Conservation (phyloP, 2,329 filamentous ascomycete genomes). For the Arthrocladium fulminans region DNA sequence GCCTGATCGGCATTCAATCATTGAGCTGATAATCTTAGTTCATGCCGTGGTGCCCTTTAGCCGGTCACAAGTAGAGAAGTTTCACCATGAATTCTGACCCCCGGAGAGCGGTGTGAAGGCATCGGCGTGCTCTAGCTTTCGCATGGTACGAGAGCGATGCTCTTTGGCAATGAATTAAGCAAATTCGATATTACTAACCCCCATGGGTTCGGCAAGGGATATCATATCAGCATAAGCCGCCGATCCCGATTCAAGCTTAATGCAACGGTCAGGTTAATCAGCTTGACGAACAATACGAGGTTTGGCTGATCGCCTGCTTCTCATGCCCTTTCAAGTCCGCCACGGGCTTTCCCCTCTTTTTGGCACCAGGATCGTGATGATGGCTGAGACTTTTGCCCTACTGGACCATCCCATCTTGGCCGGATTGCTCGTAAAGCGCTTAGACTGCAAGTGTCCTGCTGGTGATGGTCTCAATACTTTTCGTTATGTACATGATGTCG, state of each 20-base stretch:
- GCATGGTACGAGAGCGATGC: no score
- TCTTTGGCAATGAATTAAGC: no score
- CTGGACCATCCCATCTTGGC: not conserved
- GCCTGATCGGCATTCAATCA: no score
- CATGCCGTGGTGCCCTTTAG: no score
- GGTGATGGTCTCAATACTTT: not conserved
- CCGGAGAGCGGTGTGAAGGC: no score
- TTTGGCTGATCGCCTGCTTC: not conserved
- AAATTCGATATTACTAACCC: no score
- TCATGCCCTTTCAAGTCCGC: not conserved
- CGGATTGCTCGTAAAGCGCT: slow-evolving; percentile 2
- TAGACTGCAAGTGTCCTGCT: not conserved
- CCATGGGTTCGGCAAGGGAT: no score
- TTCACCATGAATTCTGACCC: no score
- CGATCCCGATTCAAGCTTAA: not conserved
- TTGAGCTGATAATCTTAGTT: no score
- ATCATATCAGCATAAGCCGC: no score
- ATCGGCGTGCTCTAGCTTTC: no score
- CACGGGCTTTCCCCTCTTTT: slow-evolving; percentile 7
- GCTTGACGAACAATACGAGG: not conserved
- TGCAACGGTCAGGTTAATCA: not conserved
- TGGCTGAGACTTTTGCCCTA: not conserved
- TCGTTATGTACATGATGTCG: not conserved
- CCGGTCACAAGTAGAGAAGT: no score
- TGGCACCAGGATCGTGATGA: slow-evolving; percentile 1